Evolutionary conservation across 805 yeast species (phyloP).

Genomic region (Yarrowia osloensis): DNA sequence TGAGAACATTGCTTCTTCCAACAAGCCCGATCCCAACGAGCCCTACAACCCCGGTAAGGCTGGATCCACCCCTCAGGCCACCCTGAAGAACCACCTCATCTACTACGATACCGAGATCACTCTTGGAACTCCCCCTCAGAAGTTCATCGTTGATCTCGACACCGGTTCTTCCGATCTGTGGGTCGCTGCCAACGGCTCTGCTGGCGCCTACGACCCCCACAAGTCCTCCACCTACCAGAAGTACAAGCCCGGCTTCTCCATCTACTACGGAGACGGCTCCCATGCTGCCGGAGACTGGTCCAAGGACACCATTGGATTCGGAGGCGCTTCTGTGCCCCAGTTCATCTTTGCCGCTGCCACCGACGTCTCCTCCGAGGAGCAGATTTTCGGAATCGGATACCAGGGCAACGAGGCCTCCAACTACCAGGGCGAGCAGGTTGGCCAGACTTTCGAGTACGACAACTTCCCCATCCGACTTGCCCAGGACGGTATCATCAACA

Average conservation of each 20-base stretch:
- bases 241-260: constrained; percentile 35
- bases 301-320: constrained; percentile 57
- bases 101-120: constrained; percentile 28
- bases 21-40: background rate
- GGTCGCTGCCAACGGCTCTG: constrained; percentile 43
- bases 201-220: constrained; percentile 24
- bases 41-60: constrained; percentile 4
- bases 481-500: constrained; percentile 46
- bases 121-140: constrained; percentile 60
- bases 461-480: constrained; percentile 43
- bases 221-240: constrained; percentile 37
- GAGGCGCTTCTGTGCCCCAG: constrained; percentile 47
- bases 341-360: constrained; percentile 33
- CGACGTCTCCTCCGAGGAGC: background rate
- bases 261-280: constrained; percentile 44
- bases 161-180: constrained; percentile 73
- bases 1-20: background rate
- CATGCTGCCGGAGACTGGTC: constrained; percentile 56
- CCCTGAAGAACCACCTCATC: background rate
- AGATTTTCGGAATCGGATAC: constrained; percentile 36
- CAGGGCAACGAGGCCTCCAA: constrained; percentile 1
- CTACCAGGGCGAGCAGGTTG: background rate
- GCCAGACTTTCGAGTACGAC: constrained; percentile 33
- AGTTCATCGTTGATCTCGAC: constrained; percentile 57
- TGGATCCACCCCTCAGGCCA: background rate